These are phyloP conservation scores for Candida sp. DNA, from an alignment of 1,139 yeast species.

Conservation along the genomic window DNA sequence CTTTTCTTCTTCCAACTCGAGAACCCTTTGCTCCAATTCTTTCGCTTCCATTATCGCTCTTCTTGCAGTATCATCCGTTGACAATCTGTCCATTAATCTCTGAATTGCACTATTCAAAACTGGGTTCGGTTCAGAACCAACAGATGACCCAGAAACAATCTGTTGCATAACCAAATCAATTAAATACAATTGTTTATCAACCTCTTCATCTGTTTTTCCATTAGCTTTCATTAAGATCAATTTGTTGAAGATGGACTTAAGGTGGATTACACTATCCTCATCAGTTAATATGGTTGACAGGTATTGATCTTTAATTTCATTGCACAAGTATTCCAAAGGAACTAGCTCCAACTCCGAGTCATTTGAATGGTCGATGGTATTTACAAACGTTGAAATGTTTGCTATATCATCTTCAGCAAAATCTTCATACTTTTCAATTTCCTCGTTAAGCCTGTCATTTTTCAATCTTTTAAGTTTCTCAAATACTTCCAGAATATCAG, in stretches of 20 bases:
- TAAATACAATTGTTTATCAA: conserved; percentile 20
- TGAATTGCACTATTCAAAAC: conserved; percentile 31
- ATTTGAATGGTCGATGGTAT: conserved; percentile 4
- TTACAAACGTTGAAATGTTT: conserved; percentile 10
- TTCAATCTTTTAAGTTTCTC: conserved; percentile 33
- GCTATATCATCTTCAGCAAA: conserved; percentile 38
- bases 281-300: not conserved
- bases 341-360: not conserved
- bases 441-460: conserved; percentile 40
- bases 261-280: not conserved
- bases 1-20: conserved; percentile 22
- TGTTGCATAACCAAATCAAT: conserved; percentile 32
- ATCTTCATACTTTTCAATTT: conserved; percentile 40
- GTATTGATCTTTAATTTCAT: not conserved
- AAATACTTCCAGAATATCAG: conserved; percentile 36
- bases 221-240: conserved; percentile 22
- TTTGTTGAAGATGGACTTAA: not conserved
- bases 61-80: conserved; percentile 32
- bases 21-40: conserved; percentile 19
- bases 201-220: conserved; percentile 18
- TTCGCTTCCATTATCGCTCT: conserved; percentile 30
- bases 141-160: conserved; percentile 20
- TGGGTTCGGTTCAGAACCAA: conserved; percentile 21
- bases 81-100: conserved; percentile 29
- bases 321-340: not conserved